These are phyloP conservation scores for Coemansia sp. DNA, from an alignment of 192 early-diverging fungal genomes.

Conservation along the genomic window DNA sequence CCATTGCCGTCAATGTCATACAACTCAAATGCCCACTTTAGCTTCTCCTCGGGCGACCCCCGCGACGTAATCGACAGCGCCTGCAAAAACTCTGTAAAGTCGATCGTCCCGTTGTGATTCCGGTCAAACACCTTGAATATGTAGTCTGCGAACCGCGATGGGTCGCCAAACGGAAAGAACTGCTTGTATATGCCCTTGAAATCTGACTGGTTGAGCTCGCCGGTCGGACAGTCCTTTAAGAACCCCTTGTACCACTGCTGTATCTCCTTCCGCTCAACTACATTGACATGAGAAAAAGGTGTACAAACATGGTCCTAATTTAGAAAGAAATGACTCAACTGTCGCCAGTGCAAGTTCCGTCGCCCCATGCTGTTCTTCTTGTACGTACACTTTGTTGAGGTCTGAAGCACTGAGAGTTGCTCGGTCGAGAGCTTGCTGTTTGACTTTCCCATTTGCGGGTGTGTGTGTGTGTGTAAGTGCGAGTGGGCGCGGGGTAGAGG, in stretches of 20 bases:
- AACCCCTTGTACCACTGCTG: constrained; percentile 98
- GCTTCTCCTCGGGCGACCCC: constrained; percentile 81
- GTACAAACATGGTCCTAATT: neutral
- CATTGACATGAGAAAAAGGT: neutral
- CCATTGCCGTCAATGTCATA: constrained; percentile 93
- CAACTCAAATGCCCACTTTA: constrained; percentile 84
- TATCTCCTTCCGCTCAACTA: constrained; percentile 89
- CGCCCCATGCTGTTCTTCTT: neutral
- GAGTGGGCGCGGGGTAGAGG: neutral
- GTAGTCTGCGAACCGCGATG: constrained; percentile 84
- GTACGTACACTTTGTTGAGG: constrained; percentile 82
- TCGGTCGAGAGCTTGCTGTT: constrained; percentile 81
- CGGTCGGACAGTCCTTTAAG: constrained; percentile 87
- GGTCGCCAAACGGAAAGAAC: constrained; percentile 97
- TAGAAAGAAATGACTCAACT: neutral
- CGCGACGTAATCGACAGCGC: constrained; percentile 84
- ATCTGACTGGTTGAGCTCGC: constrained; percentile 78
- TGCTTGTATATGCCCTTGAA: constrained; percentile 95
- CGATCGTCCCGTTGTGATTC: constrained; percentile 87
- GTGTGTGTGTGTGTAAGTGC: neutral
- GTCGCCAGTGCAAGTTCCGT: neutral
- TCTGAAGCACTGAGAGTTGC: constrained; percentile 77
- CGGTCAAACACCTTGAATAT: constrained; percentile 91
- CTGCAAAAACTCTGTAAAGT: constrained; percentile 90
- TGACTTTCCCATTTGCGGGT: constrained; percentile 74